Percentiles rank a stretch among this genome's conserved stretches.
Conservation (phyloP, 2,329 filamentous ascomycete genomes). For the Fusarium proliferatum region DNA sequence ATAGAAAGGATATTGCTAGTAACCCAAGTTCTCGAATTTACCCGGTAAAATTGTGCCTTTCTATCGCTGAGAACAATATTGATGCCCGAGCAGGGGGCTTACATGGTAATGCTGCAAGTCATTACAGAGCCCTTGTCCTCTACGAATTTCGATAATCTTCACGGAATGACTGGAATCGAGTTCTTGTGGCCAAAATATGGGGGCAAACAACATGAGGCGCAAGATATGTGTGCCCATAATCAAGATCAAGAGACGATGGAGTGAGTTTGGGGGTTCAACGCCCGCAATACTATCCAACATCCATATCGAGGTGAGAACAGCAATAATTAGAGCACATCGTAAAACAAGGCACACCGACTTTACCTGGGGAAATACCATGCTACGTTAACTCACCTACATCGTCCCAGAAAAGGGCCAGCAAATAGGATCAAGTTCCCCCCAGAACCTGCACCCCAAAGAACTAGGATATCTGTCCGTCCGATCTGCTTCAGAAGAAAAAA, state of each 20-base stretch:
- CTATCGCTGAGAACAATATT: not conserved
- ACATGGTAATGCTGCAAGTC: constrained; percentile 3
- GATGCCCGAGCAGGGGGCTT: constrained; percentile 17
- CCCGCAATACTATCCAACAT: constrained; percentile 1
- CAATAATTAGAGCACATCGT: not conserved
- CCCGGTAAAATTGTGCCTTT: not conserved
- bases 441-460: constrained; percentile 18
- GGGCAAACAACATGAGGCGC: constrained; percentile 18
- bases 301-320: not conserved
- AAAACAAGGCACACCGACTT: constrained; percentile 29
- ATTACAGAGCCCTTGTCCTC: constrained; percentile 21
- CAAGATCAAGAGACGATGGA: constrained; percentile 14
- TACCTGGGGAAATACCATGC: constrained; percentile 22
- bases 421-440: constrained; percentile 21
- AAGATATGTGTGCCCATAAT: constrained; percentile 5
- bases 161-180: not conserved
- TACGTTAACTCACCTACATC: constrained; percentile 6
- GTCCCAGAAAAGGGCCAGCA: constrained; percentile 5
- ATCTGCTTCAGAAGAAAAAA: constrained; percentile 2
- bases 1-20: not conserved
- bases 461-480: constrained; percentile 20
- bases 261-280: constrained; percentile 22
- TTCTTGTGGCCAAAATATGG: constrained; percentile 7
- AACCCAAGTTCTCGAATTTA: not conserved
- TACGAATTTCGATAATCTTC: not conserved